Evolutionary conservation across 2,329 filamentous ascomycete genomes (phyloP), one percentile per base, ranked within the genome.

Genomic region (Ceratocystis variospora): DNA sequence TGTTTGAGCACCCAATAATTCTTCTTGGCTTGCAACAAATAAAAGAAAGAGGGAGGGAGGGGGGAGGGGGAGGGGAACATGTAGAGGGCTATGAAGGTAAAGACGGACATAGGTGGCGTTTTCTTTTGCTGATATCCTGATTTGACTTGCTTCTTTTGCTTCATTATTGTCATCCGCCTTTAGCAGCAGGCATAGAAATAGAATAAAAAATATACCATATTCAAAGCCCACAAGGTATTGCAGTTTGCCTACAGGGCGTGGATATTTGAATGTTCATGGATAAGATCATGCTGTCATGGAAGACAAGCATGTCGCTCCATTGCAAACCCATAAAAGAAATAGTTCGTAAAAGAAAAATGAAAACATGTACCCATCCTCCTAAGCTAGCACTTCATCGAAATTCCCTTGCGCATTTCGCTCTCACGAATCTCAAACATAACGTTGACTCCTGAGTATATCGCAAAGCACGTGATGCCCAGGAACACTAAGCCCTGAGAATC

Each of bases 361-460:
- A n/a, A 31, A 65, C 25, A 65, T 45, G 17, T n/a, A 19, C 19
- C 19, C 10, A 19, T 62, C 10, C 28, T 17, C 46, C 59, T 44
- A n/a, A 6, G n/a, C 53, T 25, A 33, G 22, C 31, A 97, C 77
- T 90, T 96, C 75, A 96, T 74, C 70, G 84, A 81, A 67, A 96
- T 87, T 0, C 94, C 94, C 71, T 83, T 84, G 71, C 93, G 83
- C 76, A 86, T 84, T 79, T 99, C 94, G 53, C 82, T 80, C 77
- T 96, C 90, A 64, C 94, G 81, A 70, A 95, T 83, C 79, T 99
- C 94, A 78, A 97, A 96, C 94, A 99, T 99, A 72, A 96, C 79
- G 77, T 97, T 93, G 53, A 88, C 83, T 31, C 88, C 92, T 0
- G 92, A 85, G 73, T 96, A 99, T 7, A 97, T 76, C 55, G 83